Base-by-base conservation (phyloP, 805 yeast genomes). In the Hanseniaspora taiwanica region DNA sequence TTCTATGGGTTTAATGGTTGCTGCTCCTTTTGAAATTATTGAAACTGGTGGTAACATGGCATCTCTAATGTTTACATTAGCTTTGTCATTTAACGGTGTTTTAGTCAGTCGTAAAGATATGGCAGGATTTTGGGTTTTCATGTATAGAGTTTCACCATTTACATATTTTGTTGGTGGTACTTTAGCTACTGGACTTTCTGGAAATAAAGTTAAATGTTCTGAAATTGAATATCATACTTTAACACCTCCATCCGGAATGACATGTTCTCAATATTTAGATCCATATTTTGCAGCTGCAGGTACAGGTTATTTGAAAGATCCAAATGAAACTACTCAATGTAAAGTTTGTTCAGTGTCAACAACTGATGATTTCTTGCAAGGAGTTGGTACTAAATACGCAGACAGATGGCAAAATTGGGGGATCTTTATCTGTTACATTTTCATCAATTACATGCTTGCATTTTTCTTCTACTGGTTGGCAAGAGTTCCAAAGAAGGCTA, bases 51-150 rank as follows among this genome's bases (percentile, higher is more conserved):
- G 80, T 44, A 75, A 76, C 48, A 44, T 76, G 42, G 69, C 74
- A 1, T 62, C 71, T 27, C 51, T 80, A 49, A 52, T 76, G 45
- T 78, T 75, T 58, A 73, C 81, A 2, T 59, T 78, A 66, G 64
- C 74, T 31, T 62, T 82, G 60, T 70, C 72, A 40, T 80, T 81
- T 72, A 79, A 85, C 68, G 94, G 94, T 68, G 83, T 79, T 35
- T 63, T 82, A 62, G 75, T 72, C 13, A 63, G 72, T 19, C 71
- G 75, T 44, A 63, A 64, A 16, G 63, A 58, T 24, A 54, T 78
- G 64, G 81, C 81, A 23, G 75, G 84, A n/a, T 82, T 82, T 66
- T 78, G 87, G 86, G 64, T 70, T 35, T 81, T 79, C 66, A 76
- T 81, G 84, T 81, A 79, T 66, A 66, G 86, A 54, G 70, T 66